Base-by-base conservation (phyloP, 306 rosid species). In the Cyclanthera cordifolia region DNA sequence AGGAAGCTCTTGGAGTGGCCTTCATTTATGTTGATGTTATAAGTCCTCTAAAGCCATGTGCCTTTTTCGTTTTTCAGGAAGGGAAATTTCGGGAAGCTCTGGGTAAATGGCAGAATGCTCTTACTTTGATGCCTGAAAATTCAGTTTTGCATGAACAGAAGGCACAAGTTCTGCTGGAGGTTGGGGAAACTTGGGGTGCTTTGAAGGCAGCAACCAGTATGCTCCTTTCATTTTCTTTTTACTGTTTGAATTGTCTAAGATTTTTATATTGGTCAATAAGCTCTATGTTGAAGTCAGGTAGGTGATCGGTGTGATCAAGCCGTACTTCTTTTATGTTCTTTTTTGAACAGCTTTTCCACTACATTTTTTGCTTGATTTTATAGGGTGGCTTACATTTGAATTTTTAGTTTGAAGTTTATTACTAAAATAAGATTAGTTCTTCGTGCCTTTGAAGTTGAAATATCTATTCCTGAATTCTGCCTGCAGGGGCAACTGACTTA, bases 151-250 rank as follows among this genome's bases (percentile, higher is more conserved):
- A 87, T 57, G 95, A 87, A 78, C 98, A 92, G 45, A 92, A 92
- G 77, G 93, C 96, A 30, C 96, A 92, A 75, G 83, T 92, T 67
- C 73, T 92, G 37, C 86, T 89, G 4, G 96, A 92, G 82, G 74
- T 92, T 65, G 98, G 95, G 58, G 96, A 89, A 67, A 76, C 97
- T 16, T 92, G 97, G 97, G 83, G 78, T 80, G 90, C 96, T 60
- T 75, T 89, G 67, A 92, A 87, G 72, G 95, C 96, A 49, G 96
- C 98, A 71, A 82, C 80, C 49, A 85, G 96, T 89, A 74, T 19
- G 95, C 76, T 57, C 63, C 23, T 71, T 72, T 51, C 64, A 63
- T 20, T 63, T 39, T 39, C 47, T 7, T 37, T 37, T 37, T 10
- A 37, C 2, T 17, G 16, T 60, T 60, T 17, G n/a, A 8, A 37